Evolutionary conservation across 495 filamentous ascomycete species (phyloP).

Genomic region (Extremus antarcticus): DNA sequence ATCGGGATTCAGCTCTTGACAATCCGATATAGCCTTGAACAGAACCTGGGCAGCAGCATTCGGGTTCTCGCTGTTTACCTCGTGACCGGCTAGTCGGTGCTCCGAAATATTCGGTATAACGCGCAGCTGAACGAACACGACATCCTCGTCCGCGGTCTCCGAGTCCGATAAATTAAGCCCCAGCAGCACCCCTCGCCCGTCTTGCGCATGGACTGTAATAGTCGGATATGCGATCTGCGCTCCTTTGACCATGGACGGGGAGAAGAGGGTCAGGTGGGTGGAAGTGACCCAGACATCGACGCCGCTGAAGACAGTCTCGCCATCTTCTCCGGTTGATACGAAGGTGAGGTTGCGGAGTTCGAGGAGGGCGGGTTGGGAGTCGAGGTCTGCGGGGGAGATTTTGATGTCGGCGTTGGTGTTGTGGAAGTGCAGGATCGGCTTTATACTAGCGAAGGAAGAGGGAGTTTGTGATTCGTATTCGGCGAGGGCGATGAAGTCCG

Average conservation of each 20-base stretch:
- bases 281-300: constrained; percentile 73
- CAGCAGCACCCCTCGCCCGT: constrained; percentile 63
- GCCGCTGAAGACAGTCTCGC: constrained; percentile 29
- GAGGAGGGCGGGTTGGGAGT: constrained; percentile 27
- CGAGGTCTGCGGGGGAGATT: constrained; percentile 37
- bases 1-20: constrained; percentile 85
- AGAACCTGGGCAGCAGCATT: constrained; percentile 40
- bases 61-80: constrained; percentile 14
- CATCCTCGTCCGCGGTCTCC: constrained; percentile 43
- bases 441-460: constrained; percentile 64
- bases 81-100: too few relatives aligned
- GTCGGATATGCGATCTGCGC: constrained; percentile 76
- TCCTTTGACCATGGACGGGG: constrained; percentile 46
- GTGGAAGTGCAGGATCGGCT: constrained; percentile 71
- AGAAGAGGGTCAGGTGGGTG: constrained; percentile 67
- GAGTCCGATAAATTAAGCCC: constrained; percentile 53
- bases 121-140: constrained; percentile 61
- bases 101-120: too few relatives aligned
- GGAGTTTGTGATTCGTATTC: constrained; percentile 82
- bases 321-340: not conserved
- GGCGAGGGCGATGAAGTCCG: constrained; percentile 58
- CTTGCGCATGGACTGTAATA: constrained; percentile 74
- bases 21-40: constrained; percentile 71
- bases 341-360: not conserved
- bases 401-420: constrained; percentile 49